Conservation (phyloP, 805 yeast species). For the Barnettozyma salicaria region DNA sequence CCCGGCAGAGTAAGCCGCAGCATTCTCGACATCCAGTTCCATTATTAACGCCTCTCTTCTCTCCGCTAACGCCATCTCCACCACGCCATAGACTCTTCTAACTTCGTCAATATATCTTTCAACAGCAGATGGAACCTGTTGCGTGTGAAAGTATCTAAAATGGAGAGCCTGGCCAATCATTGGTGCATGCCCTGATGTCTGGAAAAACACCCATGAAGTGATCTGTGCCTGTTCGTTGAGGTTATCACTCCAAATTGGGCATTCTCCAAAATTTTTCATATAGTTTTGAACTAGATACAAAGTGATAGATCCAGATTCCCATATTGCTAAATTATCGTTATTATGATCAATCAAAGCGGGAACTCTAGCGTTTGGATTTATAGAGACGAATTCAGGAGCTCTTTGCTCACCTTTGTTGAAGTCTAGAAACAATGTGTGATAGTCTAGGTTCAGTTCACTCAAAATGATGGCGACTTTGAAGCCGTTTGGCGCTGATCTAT, state of each 20-base stretch:
- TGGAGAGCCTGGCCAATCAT: slow-evolving; percentile 97
- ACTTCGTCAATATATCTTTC: slow-evolving; percentile 91
- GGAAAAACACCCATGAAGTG: slow-evolving; percentile 86
- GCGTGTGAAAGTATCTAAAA: slow-evolving; percentile 84
- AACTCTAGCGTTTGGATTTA: slow-evolving; percentile 93
- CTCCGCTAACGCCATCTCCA: slow-evolving; percentile 93
- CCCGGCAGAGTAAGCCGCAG: slow-evolving; percentile 82
- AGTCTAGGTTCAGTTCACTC: slow-evolving; percentile 73
- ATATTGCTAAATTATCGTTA: slow-evolving; percentile 70
- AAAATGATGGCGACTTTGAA: slow-evolving; percentile 90
- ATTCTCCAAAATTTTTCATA: slow-evolving; percentile 57
- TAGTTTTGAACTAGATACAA: slow-evolving; percentile 71
- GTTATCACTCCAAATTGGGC: slow-evolving; percentile 76
- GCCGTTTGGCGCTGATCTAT: slow-evolving; percentile 91
- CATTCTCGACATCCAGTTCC: slow-evolving; percentile 84
- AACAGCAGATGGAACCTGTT: slow-evolving; percentile 80
- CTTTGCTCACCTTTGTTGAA: slow-evolving; percentile 87
- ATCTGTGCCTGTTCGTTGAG: slow-evolving; percentile 78
- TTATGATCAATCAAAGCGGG: slow-evolving; percentile 91
- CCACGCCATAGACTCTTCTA: slow-evolving; percentile 85
- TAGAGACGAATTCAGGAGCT: slow-evolving; percentile 88
- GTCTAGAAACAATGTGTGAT: slow-evolving; percentile 78
- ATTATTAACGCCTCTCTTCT: slow-evolving; percentile 82
- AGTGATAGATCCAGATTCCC: slow-evolving; percentile 95
- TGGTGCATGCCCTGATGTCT: slow-evolving; percentile 97